These are phyloP conservation scores for Fomitopsis serialis DNA, from an alignment of 768 basidiomycete species.

Conservation along the genomic window DNA sequence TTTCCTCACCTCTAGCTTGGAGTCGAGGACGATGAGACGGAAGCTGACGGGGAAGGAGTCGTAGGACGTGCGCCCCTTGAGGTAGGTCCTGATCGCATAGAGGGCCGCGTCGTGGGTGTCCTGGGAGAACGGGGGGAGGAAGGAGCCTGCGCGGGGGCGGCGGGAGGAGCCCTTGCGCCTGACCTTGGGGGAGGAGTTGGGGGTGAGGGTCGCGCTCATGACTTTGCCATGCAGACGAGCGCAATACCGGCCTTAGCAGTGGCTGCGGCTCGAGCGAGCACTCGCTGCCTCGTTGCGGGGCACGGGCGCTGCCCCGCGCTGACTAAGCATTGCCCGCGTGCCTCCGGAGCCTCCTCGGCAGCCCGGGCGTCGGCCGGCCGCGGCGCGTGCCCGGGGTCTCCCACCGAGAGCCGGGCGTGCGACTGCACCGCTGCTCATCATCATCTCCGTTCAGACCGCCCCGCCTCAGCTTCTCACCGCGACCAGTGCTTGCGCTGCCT, in stretches of 20 bases:
- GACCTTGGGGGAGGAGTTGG: conserved; percentile 44
- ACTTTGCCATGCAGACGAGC: conserved; percentile 16
- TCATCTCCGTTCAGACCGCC: conserved; percentile 6
- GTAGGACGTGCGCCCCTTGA: conserved; percentile 84
- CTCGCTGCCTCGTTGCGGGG: background rate
- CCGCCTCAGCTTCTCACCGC: conserved; percentile 2
- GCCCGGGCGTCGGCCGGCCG: background rate
- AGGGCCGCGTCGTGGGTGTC: conserved; percentile 72
- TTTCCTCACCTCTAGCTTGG: conserved; percentile 92
- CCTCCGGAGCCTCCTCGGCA: conserved; percentile 1
- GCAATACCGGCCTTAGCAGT: background rate
- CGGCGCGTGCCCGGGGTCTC: background rate
- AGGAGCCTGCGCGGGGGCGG: conserved; percentile 50
- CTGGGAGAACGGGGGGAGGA: conserved; percentile 46
- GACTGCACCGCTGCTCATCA: background rate
- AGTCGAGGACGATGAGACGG: conserved; percentile 94
- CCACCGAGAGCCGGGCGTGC: too few relatives aligned
- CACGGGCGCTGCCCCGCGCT: conserved; percentile 2
- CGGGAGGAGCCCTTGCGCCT: conserved; percentile 53
- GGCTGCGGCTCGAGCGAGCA: conserved; percentile 1
- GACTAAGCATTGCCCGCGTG: conserved; percentile 5
- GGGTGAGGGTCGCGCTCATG: conserved; percentile 47
- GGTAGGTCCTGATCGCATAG: conserved; percentile 68
- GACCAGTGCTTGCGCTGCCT: conserved; percentile 6
- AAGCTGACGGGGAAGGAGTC: conserved; percentile 98